phyloP scores from a whole-genome alignment of 805 yeast species.

The Kodamaea laetipori region DNA sequence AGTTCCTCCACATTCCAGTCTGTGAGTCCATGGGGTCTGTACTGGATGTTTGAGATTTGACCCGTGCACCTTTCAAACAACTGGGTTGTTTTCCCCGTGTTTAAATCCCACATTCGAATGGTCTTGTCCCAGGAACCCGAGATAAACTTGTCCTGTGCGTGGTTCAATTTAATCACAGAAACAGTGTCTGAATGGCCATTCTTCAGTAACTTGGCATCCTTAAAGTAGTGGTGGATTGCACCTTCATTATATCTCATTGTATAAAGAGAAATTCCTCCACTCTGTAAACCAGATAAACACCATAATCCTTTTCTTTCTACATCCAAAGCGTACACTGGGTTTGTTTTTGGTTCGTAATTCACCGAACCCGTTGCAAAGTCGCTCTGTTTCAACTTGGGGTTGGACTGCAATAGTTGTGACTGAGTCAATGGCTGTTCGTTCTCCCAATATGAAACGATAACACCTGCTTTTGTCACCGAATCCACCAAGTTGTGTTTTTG shows the following conservation, averaged over 20 bases:
- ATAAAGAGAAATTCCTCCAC: conserved; percentile 87
- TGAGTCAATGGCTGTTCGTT: conserved; percentile 81
- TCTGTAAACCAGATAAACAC: conserved; percentile 76
- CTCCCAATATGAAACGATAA: conserved; percentile 86
- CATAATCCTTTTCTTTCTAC: conserved; percentile 82
- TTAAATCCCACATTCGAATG: conserved; percentile 81
- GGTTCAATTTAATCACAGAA: conserved; percentile 65
- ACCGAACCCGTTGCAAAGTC: conserved; percentile 41
- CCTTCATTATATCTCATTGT: conserved; percentile 86
- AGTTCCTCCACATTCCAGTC: conserved; percentile 37
- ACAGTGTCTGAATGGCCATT: conserved; percentile 72
- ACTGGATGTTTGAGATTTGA: conserved; percentile 75
- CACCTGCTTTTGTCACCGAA: conserved; percentile 81
- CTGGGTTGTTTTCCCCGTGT: conserved; percentile 59
- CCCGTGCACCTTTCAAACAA: conserved; percentile 64
- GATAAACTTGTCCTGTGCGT: conserved; percentile 61
- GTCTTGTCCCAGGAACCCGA: conserved; percentile 92
- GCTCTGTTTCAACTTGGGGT: conserved; percentile 39
- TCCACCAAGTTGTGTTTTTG: conserved; percentile 90
- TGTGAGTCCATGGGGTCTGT: conserved; percentile 59
- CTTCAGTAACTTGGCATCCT: conserved; percentile 33
- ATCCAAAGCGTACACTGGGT: conserved; percentile 87
- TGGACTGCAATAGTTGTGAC: conserved; percentile 39
- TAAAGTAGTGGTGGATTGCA: conserved; percentile 71
- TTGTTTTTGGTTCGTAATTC: conserved; percentile 59